Conservation (phyloP, 345 rosid genomes). For the Adansonia digitata region DNA sequence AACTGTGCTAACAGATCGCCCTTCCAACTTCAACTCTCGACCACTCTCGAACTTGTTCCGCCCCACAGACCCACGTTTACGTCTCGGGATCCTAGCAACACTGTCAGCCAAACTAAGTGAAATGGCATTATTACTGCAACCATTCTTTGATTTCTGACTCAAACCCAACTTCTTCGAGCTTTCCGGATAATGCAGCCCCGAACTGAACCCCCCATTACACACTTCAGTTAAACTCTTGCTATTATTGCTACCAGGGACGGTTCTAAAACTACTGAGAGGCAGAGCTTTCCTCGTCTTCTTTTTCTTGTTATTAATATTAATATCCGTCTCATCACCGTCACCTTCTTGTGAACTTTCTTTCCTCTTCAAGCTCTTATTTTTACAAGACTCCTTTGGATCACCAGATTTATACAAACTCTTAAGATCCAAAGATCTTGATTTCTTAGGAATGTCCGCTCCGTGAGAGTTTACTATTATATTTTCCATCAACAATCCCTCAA, state of each 20-base stretch:
- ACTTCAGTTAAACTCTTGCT: slow-evolving; percentile 43
- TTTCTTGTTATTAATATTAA: slow-evolving; percentile 22
- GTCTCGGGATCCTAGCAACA: slow-evolving; percentile 58
- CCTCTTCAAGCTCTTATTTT: slow-evolving; percentile 54
- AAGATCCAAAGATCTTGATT: slow-evolving; percentile 86
- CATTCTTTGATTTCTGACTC: slow-evolving; percentile 32
- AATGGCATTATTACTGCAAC: slow-evolving; percentile 37
- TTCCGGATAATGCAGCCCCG: slow-evolving; percentile 26
- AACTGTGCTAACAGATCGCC: slow-evolving; percentile 28
- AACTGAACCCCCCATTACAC: slow-evolving; percentile 37
- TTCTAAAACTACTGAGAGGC: slow-evolving; percentile 49
- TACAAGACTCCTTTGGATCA: slow-evolving; percentile 37
- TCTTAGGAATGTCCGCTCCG: slow-evolving; percentile 72
- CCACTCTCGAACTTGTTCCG: slow-evolving; percentile 54
- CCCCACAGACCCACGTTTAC: slow-evolving; percentile 73
- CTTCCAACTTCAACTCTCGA: slow-evolving; percentile 34
- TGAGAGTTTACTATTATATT: slow-evolving; percentile 54
- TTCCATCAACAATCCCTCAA: slow-evolving; percentile 74
- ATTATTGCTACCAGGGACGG: slow-evolving; percentile 30
- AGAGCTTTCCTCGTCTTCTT: slow-evolving; percentile 62
- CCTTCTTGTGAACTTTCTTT: slow-evolving; percentile 37
- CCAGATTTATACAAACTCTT: slow-evolving; percentile 68
- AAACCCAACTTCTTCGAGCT: slow-evolving; percentile 36
- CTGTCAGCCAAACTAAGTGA: slow-evolving; percentile 42
- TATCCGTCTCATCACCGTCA: slow-evolving; percentile 38